Base-by-base conservation (phyloP, 345 rosid species). In the Theobroma cacao region DNA sequence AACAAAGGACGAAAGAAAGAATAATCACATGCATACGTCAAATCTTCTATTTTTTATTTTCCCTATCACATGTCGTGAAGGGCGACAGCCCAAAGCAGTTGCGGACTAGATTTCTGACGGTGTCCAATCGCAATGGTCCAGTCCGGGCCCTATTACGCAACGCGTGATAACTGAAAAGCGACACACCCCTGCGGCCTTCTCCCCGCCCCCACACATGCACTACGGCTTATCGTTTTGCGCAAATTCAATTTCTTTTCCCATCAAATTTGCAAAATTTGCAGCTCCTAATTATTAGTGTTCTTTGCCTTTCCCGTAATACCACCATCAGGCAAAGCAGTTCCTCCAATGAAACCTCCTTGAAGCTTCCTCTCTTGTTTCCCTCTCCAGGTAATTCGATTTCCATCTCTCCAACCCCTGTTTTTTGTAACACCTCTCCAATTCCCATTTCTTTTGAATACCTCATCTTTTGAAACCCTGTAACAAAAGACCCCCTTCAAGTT, bases 361-460 rank as follows among this genome's bases (percentile, higher is more conserved):
- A 75, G 78, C 58, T 75, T 38, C 78, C 67, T 75, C 58, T 17
- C 40, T 75, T 60, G 78, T 59, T 75, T 43, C 22, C 47, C 18
- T 50, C 28, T 43, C 36, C 17, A 8, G 18, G 58, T 24, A 64
- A 53, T 50, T 68, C 34, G 26, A 14, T 59, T 59, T 24, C 41
- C 9, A 1, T 15, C 50, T 20, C 34, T 72, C 3, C 43, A 52
- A 12, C 18, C 50, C 22, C 45, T 47, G 43, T 18, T 12, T 75
- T 22, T 34, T 72, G 9, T 5, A 1, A 41, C 69, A 12, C 55
- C 3, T 30, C 1, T 26, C n/a, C 41, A 48, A 48, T 75, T 28
- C 75, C 40, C 62, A 20, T 9, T 13, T 66, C 71, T 40, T 38
- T 26, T 20, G 43, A 36, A 38, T 22, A 36, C 41, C 48, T 4